phyloP scores from a whole-genome alignment of 2,329 filamentous ascomycete genomes.

The Tothia fuscella region DNA sequence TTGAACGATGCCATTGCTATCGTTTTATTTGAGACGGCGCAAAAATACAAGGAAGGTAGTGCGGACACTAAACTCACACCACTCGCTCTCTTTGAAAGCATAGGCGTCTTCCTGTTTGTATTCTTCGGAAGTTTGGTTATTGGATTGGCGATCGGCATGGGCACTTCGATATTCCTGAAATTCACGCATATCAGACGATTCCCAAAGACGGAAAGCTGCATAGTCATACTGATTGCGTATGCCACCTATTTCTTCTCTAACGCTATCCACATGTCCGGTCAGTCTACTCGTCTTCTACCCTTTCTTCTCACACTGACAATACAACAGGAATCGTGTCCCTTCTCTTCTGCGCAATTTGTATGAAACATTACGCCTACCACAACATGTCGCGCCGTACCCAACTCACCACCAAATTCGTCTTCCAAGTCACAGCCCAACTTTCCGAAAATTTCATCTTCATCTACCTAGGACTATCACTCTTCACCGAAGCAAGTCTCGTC shows the following conservation, averaged over 20 bases:
- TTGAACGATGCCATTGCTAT: slow-evolving; percentile 97
- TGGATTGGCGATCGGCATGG: slow-evolving; percentile 75
- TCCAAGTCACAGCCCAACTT: slow-evolving; percentile 85
- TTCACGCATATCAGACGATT: slow-evolving; percentile 87
- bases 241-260: slow-evolving; percentile 97
- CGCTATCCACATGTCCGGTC: slow-evolving; percentile 89
- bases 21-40: slow-evolving; percentile 94
- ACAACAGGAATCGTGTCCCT: slow-evolving; percentile 81
- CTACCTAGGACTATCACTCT: slow-evolving; percentile 87
- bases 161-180: slow-evolving; percentile 78
- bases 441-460: slow-evolving; percentile 99
- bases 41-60: slow-evolving; percentile 72
- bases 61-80: slow-evolving; percentile 59
- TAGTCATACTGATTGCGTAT: slow-evolving; percentile 89
- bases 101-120: slow-evolving; percentile 86
- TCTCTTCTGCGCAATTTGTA: slow-evolving; percentile 92
- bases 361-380: slow-evolving; percentile 99
- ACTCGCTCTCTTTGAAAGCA: slow-evolving; percentile 76
- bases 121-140: slow-evolving; percentile 93
- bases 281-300: slow-evolving; percentile 20
- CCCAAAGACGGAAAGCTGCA: slow-evolving; percentile 91
- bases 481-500: slow-evolving; percentile 75
- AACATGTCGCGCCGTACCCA: slow-evolving; percentile 98
- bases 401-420: slow-evolving; percentile 94
- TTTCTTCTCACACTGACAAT: not conserved